A percentile compares a stretch with the other conserved stretches of the same genome.
phyloP scores from a whole-genome alignment of 2,329 filamentous ascomycete genomes.

The Penicillium olsonii region DNA sequence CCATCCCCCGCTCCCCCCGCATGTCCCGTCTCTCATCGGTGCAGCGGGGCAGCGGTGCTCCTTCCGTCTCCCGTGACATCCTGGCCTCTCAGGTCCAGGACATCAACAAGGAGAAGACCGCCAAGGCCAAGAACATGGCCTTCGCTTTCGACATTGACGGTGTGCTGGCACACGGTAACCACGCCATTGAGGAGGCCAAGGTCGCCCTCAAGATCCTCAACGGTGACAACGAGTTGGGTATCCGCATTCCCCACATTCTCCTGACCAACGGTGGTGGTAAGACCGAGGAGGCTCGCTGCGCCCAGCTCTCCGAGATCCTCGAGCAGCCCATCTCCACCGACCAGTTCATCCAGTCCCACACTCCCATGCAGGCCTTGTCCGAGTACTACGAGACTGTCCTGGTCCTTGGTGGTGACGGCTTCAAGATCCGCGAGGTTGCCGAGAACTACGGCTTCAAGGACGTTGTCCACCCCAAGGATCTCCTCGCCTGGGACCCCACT shows the following conservation, averaged over 20 bases:
- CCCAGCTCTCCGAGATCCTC: conserved; percentile 68
- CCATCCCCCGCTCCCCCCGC: conserved; percentile 71
- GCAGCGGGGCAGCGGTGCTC: conserved; percentile 43
- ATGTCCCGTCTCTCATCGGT: conserved; percentile 68
- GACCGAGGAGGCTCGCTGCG: conserved; percentile 64
- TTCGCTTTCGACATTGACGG: conserved; percentile 73
- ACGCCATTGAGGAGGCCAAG: conserved; percentile 67
- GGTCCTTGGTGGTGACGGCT: conserved; percentile 74
- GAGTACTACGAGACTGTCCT: conserved; percentile 78
- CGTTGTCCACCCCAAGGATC: conserved; percentile 72
- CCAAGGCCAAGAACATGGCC: conserved; percentile 74
- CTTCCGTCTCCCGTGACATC: conserved; percentile 64
- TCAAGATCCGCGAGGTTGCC: conserved; percentile 71
- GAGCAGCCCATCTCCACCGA: conserved; percentile 66
- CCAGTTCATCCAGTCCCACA: conserved; percentile 77
- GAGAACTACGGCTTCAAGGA: conserved; percentile 74
- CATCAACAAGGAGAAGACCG: conserved; percentile 65
- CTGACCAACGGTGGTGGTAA: conserved; percentile 75
- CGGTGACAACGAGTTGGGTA: conserved; percentile 74
- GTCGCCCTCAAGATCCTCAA: conserved; percentile 70
- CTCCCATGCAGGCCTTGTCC: conserved; percentile 72
- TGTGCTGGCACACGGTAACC: conserved; percentile 72
- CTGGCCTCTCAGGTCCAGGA: conserved; percentile 71
- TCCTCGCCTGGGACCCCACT: conserved; percentile 67
- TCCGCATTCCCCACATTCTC: conserved; percentile 76